Base-by-base conservation (phyloP, 2,329 filamentous ascomycete genomes). In the Botrytis fragariae region DNA sequence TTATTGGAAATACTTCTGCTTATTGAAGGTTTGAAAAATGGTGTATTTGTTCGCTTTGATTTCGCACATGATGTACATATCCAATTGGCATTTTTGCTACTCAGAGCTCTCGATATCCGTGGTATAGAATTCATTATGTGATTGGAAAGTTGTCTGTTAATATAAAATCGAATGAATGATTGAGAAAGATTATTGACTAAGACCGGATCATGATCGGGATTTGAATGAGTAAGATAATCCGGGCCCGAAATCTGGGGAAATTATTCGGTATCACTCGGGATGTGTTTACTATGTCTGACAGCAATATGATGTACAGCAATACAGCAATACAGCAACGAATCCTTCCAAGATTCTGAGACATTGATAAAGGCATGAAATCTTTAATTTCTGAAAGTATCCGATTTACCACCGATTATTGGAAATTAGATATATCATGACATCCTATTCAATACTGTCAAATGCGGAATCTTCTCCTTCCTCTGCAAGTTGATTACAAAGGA, bases 41-140 rank as follows among this genome's bases (percentile, higher is more conserved):
- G 73, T 60, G 75, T 77, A 1, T 74, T 57, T 69, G 62, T 74
- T 16, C 73, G 74, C 9, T 65, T 70, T 32, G 72, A 48, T 6
- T 70, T 65, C 44, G 78, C 74, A 74, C 79, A 81, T 14, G 77
- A 77, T 10, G 78, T 79, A 72, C 79, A 80, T 62, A 79, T 74
- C 80, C 79, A 79, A 72, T 76, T 75, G 74, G 74, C 73, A 75
- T 78, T 76, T 74, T 76, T 78, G 70, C 73, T 74, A 59, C 63
- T 73, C 45, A 78, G 39, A 59, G 78, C 69, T 29, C 74, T 74
- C 37, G 77, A 69, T 59, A 77, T 44, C 39, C 77, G 76, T n/a
- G 35, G 62, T 72, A 77, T 74, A 59, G n/a, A 76, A 69, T 71
- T 72, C 74, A 74, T 74, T 14, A 32, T 74, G 35, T 20, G 63